These are phyloP conservation scores for Paraurostyla sp. DNA, from an alignment of 73 alveolate genomes.

Conservation along the genomic window DNA sequence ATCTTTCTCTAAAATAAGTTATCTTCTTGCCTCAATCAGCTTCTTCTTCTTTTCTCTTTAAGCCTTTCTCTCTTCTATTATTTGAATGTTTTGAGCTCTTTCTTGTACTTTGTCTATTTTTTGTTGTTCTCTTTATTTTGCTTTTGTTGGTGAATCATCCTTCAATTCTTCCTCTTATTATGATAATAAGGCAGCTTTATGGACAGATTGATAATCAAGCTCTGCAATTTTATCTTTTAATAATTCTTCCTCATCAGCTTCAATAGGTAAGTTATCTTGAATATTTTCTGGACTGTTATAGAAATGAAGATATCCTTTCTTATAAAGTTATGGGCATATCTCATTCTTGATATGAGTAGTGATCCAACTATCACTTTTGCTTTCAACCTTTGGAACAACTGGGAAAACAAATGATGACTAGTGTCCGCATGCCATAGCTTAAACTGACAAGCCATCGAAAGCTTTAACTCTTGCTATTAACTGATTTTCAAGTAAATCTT, in stretches of 20 bases:
- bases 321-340: not conserved
- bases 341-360: not conserved
- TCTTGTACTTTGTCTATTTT: not conserved
- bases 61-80: not conserved
- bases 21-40: not conserved
- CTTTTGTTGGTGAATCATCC: not conserved
- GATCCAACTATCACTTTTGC: not conserved
- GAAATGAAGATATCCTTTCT: slow-evolving; percentile 24
- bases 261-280: slow-evolving; percentile 14
- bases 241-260: slow-evolving; percentile 25
- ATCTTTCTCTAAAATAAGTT: not conserved
- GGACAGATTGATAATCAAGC: not conserved
- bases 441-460: not conserved
- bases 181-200: not conserved
- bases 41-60: not conserved
- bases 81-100: not conserved
- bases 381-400: not conserved
- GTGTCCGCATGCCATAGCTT: slow-evolving; percentile 55
- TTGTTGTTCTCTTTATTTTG: not conserved
- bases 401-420: not conserved
- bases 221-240: slow-evolving; percentile 29
- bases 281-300: not conserved
- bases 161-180: slow-evolving; percentile 31
- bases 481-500: not conserved
- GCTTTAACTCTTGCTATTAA: not conserved